Evolutionary conservation across 441 rosid genomes (phyloP).

Genomic region (Populus tomentosa): DNA sequence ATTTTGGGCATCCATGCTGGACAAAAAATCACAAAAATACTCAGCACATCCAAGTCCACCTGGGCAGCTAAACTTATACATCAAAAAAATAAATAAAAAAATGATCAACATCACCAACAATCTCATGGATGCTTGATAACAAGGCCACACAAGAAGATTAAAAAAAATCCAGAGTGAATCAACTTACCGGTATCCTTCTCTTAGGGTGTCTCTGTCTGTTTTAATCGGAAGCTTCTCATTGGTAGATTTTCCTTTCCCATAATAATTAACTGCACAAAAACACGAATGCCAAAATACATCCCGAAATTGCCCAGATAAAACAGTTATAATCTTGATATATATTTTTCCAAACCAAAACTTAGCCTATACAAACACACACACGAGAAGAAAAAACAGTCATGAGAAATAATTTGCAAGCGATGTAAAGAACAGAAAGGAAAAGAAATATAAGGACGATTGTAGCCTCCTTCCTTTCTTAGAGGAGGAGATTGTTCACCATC

Average conservation of each 20-base stretch:
- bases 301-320: background rate
- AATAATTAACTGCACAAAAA: slow-evolving; percentile 53
- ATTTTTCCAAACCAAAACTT: background rate
- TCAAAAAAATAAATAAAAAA: too few species aligned
- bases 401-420: background rate
- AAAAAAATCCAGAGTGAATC: background rate
- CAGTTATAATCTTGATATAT: background rate
- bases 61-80: background rate
- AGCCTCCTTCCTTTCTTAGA: slow-evolving; percentile 79
- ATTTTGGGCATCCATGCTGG: background rate
- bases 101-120: background rate
- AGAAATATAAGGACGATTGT: slow-evolving; percentile 61
- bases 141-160: background rate
- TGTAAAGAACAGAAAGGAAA: background rate
- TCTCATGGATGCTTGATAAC: background rate
- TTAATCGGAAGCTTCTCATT: slow-evolving; percentile 51
- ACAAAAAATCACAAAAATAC: too few species aligned
- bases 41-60: background rate
- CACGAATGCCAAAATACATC: background rate
- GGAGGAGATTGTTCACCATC: slow-evolving; percentile 95
- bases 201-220: slow-evolving; percentile 76
- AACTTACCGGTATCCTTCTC: slow-evolving; percentile 90
- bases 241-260: slow-evolving; percentile 55
- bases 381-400: background rate
- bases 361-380: background rate